Conservation (phyloP, 129 eudicot species). For the Flaveria linearis region DNA sequence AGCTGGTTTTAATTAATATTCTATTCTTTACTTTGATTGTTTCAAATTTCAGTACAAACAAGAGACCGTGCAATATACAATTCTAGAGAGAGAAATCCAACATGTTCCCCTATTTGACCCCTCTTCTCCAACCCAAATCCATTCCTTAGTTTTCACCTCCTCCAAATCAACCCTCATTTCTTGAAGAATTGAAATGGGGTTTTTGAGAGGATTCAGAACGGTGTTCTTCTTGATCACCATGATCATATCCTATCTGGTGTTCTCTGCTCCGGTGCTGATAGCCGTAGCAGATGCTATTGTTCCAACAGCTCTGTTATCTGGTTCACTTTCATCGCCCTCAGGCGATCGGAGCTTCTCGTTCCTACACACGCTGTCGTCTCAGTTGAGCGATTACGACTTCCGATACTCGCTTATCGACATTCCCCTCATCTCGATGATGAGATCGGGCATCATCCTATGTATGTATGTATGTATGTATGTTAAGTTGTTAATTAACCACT, state of each 20-base stretch:
- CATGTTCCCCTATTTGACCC: too few species aligned
- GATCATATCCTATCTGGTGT: slow-evolving; percentile 63
- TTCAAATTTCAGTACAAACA: too few species aligned
- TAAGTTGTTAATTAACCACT: too few species aligned
- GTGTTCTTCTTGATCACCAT: slow-evolving; percentile 68
- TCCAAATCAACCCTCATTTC: slow-evolving; percentile 12
- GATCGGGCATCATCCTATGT: slow-evolving; percentile 72
- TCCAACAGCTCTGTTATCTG: slow-evolving; percentile 73
- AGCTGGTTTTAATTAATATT: too few species aligned
- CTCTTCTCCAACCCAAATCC: too few species aligned
- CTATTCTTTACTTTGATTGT: too few species aligned
- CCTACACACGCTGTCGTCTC: slow-evolving; percentile 47
- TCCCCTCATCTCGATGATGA: slow-evolving; percentile 69
- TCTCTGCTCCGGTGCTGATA: slow-evolving; percentile 74
- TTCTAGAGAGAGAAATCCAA: too few species aligned
- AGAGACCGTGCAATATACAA: too few species aligned
- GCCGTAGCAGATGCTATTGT: slow-evolving; percentile 69
- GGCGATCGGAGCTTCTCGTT: slow-evolving; percentile 29
- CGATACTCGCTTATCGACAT: slow-evolving; percentile 79
- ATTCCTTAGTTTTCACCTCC: background rate
- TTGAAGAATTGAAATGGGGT: background rate
- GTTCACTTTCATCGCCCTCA: slow-evolving; percentile 42
- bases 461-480: too few species aligned
- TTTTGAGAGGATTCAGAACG: slow-evolving; percentile 65
- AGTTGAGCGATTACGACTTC: slow-evolving; percentile 57